Conservation (phyloP, 2,329 filamentous ascomycete species). For the Daldinia eschscholtzii region DNA sequence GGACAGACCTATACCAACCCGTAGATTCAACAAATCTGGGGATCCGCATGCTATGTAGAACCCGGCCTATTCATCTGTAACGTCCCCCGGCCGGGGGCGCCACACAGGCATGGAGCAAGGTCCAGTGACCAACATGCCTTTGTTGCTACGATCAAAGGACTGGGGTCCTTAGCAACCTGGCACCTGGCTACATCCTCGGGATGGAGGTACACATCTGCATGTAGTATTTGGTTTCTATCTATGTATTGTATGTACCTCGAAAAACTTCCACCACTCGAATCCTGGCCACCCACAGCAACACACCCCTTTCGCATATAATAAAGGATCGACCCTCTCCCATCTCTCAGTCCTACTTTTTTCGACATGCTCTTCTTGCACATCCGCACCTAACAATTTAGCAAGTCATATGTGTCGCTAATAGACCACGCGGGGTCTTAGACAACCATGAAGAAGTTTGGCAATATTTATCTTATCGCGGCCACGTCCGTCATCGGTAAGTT, state of each 20-base stretch:
- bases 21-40: constrained; percentile 35
- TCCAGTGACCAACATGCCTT: constrained; percentile 42
- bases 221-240: not conserved
- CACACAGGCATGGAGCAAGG: constrained; percentile 30
- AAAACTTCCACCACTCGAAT: constrained; percentile 19
- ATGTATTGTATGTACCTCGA: constrained; percentile 5
- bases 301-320: constrained; percentile 40
- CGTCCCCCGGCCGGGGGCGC: constrained; percentile 32
- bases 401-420: constrained; percentile 38
- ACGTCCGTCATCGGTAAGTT: constrained; percentile 58
- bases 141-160: constrained; percentile 40
- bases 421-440: constrained; percentile 45
- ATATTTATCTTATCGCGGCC: constrained; percentile 60
- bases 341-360: constrained; percentile 21
- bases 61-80: constrained; percentile 28
- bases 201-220: not conserved
- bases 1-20: constrained; percentile 27
- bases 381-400: constrained; percentile 21
- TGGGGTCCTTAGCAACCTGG: constrained; percentile 6
- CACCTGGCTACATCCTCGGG: not conserved
- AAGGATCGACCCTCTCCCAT: constrained; percentile 31
- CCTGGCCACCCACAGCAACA: constrained; percentile 29
- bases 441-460: constrained; percentile 54
- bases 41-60: constrained; percentile 33
- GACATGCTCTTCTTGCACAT: constrained; percentile 23